phyloP scores from a whole-genome alignment of 257 asterid genomes.

The Avicennia marina region DNA sequence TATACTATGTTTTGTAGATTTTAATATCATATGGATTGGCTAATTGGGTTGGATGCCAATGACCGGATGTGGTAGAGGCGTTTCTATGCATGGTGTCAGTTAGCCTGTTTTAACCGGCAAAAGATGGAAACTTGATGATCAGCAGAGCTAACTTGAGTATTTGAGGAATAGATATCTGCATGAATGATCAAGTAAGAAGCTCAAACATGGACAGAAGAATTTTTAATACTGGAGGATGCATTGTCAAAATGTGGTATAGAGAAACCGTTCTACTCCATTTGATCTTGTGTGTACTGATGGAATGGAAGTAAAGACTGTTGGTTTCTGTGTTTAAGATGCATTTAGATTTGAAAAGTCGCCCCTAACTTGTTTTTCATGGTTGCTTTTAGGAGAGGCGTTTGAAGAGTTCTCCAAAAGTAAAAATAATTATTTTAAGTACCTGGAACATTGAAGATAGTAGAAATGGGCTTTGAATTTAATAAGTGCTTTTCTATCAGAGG shows the following conservation, averaged over 20 bases:
- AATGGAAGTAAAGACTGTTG: constrained; percentile 1
- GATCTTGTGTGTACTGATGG: not conserved
- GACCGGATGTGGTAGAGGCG: not conserved
- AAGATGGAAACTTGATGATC: constrained; percentile 17
- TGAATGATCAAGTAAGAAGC: not conserved
- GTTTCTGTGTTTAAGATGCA: not conserved
- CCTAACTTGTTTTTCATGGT: not conserved
- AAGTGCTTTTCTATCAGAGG: not conserved
- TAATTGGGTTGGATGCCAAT: not conserved
- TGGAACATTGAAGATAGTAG: not conserved
- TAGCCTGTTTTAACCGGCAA: not conserved
- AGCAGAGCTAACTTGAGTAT: not conserved
- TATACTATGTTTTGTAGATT: not conserved
- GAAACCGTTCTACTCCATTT: not conserved
- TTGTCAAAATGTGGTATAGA: not conserved
- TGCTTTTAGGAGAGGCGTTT: not conserved
- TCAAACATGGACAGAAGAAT: constrained; percentile 2
- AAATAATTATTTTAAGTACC: not conserved
- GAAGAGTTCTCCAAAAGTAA: not conserved
- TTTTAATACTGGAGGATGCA: not conserved
- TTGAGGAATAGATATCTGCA: not conserved
- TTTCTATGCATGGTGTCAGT: not conserved
- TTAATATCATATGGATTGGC: not conserved
- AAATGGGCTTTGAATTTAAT: not conserved
- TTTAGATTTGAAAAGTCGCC: not conserved